Conservation (phyloP, 2,329 filamentous ascomycete genomes). For the Microsporum canis region DNA sequence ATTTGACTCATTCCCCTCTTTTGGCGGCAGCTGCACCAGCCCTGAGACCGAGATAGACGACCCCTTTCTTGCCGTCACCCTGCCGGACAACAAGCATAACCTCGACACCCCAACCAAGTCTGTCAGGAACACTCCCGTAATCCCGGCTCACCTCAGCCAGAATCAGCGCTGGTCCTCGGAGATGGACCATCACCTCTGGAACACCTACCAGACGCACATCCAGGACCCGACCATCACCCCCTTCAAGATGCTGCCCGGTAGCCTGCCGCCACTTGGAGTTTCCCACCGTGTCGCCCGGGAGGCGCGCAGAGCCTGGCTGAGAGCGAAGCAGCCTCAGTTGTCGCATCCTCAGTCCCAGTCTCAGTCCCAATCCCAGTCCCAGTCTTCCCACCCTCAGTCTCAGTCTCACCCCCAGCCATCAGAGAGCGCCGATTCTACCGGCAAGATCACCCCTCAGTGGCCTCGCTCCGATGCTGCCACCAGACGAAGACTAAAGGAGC, state of each 20-base stretch:
- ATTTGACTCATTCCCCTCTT: slow-evolving; percentile 44
- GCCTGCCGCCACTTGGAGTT: slow-evolving; percentile 51
- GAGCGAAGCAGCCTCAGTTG: slow-evolving; percentile 26
- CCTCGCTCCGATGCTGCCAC: slow-evolving; percentile 49
- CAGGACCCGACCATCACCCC: slow-evolving; percentile 55
- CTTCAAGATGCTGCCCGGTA: slow-evolving; percentile 55
- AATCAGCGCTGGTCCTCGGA: slow-evolving; percentile 44
- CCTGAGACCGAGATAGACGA: slow-evolving; percentile 49
- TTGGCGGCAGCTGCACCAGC: slow-evolving; percentile 50
- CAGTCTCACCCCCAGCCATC: not conserved
- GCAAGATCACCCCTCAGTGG: slow-evolving; percentile 30
- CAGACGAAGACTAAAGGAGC: slow-evolving; percentile 45
- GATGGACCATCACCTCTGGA: slow-evolving; percentile 57
- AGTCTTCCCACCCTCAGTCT: not conserved
- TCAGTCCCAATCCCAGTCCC: not conserved
- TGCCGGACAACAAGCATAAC: slow-evolving; percentile 28
- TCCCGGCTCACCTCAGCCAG: slow-evolving; percentile 18
- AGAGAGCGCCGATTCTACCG: not conserved
- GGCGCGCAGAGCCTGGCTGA: slow-evolving; percentile 50
- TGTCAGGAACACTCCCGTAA: slow-evolving; percentile 18
- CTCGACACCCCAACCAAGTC: slow-evolving; percentile 30
- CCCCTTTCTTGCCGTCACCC: slow-evolving; percentile 40
- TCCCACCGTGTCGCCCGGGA: slow-evolving; percentile 52
- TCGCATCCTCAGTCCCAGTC: slow-evolving; percentile 8
- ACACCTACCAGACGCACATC: slow-evolving; percentile 54